Evolutionary conservation across 768 basidiomycete genomes (phyloP).

Genomic region (Cystobasidiopsis lactophilus): DNA sequence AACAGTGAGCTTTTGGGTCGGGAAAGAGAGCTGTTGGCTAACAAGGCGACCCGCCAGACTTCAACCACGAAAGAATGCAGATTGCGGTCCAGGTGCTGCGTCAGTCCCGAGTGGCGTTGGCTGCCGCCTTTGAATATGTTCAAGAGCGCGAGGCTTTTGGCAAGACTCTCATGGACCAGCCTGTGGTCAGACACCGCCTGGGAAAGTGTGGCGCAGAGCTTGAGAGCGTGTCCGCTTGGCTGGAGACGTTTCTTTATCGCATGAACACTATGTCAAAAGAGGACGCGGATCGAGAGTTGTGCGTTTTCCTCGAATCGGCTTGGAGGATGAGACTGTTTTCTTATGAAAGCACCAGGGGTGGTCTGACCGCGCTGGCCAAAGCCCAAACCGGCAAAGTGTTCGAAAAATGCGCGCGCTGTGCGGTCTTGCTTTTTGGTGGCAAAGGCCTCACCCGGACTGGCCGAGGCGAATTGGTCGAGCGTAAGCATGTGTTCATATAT

Average conservation of each 20-base stretch:
- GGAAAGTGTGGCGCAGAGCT: not conserved
- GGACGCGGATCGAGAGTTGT: not conserved
- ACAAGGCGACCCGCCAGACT: too few species aligned
- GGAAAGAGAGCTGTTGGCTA: not conserved
- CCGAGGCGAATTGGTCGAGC: not conserved
- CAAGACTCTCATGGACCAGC: not conserved
- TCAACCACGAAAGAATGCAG: constrained; percentile 1
- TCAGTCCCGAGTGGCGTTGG: not conserved
- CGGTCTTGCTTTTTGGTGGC: not conserved
- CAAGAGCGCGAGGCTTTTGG: not conserved
- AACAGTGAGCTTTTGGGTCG: not conserved
- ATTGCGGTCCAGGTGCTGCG: not conserved
- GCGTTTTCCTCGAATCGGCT: not conserved
- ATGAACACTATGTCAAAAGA: not conserved
- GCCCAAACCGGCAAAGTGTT: not conserved
- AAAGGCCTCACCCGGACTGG: not conserved
- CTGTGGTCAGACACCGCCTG: not conserved
- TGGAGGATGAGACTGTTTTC: not conserved
- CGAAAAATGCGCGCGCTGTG: constrained; percentile 1
- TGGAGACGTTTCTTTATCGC: not conserved
- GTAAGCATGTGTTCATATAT: too few species aligned
- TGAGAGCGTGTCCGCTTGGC: not conserved
- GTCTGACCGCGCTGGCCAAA: not conserved
- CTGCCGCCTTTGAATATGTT: not conserved
- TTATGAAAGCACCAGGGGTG: not conserved